Evolutionary conservation across 345 rosid species (phyloP).

Genomic region (sweet orange (Citrus sinensis)): DVS_A1.0 CM039165.1:29626001-29626500

Average conservation of each 20-base stretch:
- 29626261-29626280: not conserved
- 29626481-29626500: not conserved
- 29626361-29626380: not conserved
- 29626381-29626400: not conserved
- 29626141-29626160: not conserved
- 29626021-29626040: slow-evolving; percentile 95
- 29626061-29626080: slow-evolving; percentile 96
- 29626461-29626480: not conserved
- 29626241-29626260: not conserved
- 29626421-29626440: not conserved
- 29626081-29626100: slow-evolving; percentile 98
- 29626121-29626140: slow-evolving; percentile 13
- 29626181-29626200: not conserved
- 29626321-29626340: not conserved
- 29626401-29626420: not conserved
- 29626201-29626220: not conserved
- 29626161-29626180: not conserved
- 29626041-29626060: slow-evolving; percentile 98
- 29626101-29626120: slow-evolving; percentile 80
- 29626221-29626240: not conserved
- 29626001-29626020: slow-evolving; percentile 98
- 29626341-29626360: not conserved
- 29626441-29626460: not conserved
- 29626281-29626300: not conserved
- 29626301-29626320: not conserved